Conservation (phyloP, 371 early-diverging fungal genomes). For the Phascolomyces articulosus region DNA sequence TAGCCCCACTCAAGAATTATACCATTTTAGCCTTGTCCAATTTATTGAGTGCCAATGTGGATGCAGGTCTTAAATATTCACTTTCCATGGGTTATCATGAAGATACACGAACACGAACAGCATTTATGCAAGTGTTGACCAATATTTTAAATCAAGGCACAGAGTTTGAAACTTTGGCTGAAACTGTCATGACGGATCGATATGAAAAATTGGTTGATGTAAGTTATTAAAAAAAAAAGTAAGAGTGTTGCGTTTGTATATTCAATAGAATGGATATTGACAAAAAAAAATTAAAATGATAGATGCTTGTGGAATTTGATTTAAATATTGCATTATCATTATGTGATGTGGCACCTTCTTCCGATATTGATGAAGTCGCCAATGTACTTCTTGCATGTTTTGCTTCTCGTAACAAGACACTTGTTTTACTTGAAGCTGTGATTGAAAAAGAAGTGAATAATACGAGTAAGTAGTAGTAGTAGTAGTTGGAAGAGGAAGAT, state of each 20-base stretch:
- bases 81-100: slow-evolving; percentile 93
- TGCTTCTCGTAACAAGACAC: slow-evolving; percentile 72
- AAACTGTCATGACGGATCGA: slow-evolving; percentile 74
- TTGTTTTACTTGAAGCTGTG: slow-evolving; percentile 77
- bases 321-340: slow-evolving; percentile 80
- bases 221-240: too few species aligned
- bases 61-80: slow-evolving; percentile 88
- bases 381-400: slow-evolving; percentile 79
- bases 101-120: slow-evolving; percentile 83
- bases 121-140: slow-evolving; percentile 92
- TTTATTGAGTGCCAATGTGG: slow-evolving; percentile 88
- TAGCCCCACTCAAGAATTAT: slow-evolving; percentile 77
- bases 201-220: slow-evolving; percentile 79
- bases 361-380: slow-evolving; percentile 88
- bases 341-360: slow-evolving; percentile 85
- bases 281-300: too few species aligned
- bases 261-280: too few species aligned
- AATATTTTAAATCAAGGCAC: slow-evolving; percentile 88
- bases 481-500: too few species aligned
- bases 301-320: slow-evolving; percentile 65
- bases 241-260: too few species aligned
- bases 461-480: slow-evolving; percentile 52
- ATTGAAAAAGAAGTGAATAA: slow-evolving; percentile 84
- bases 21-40: slow-evolving; percentile 89
- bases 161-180: slow-evolving; percentile 83